Percentiles rank a stretch among this genome's conserved stretches.
These are phyloP conservation scores for Quercus gilva DNA, from an alignment of 306 rosid species.

Conservation along the genomic window DNA sequence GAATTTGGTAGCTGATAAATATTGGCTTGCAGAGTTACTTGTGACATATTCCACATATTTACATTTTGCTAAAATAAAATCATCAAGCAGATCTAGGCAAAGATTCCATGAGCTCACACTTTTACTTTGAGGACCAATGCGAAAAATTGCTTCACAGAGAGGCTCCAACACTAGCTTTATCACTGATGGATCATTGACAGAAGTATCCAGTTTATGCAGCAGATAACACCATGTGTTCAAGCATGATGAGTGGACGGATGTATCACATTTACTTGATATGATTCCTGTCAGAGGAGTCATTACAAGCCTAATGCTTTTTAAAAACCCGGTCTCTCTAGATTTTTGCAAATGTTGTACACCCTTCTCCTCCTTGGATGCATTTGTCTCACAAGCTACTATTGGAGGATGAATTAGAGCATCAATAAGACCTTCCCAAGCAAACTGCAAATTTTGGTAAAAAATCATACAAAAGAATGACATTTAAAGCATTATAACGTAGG, in stretches of 20 bases:
- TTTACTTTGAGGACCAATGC: conserved; percentile 53
- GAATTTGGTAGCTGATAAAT: conserved; percentile 31
- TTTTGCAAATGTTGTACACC: too few relatives aligned
- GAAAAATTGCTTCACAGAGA: conserved; percentile 56
- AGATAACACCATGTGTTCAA: conserved; percentile 78
- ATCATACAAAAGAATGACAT: too few relatives aligned
- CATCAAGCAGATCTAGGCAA: conserved; percentile 60
- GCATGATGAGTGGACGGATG: conserved; percentile 68
- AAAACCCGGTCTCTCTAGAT: conserved; percentile 28
- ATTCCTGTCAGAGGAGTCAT: conserved; percentile 80
- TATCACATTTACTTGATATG: conserved; percentile 62
- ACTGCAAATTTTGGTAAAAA: too few relatives aligned
- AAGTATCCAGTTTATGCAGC: conserved; percentile 67
- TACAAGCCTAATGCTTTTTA: conserved; percentile 68
- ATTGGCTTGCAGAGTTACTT: conserved; percentile 18
- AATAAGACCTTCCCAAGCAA: too few relatives aligned
- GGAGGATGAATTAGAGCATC: too few relatives aligned
- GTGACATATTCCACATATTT: conserved; percentile 32
- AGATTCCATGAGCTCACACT: conserved; percentile 56
- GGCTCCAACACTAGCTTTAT: conserved; percentile 60
- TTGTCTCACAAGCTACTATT: too few relatives aligned
- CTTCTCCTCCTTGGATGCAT: too few relatives aligned
- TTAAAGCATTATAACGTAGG: too few relatives aligned
- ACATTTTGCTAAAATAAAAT: conserved; percentile 50
- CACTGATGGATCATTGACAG: conserved; percentile 46